Evolutionary conservation across 2,329 filamentous ascomycete species (phyloP).

Genomic region (Alternaria panax): DNA sequence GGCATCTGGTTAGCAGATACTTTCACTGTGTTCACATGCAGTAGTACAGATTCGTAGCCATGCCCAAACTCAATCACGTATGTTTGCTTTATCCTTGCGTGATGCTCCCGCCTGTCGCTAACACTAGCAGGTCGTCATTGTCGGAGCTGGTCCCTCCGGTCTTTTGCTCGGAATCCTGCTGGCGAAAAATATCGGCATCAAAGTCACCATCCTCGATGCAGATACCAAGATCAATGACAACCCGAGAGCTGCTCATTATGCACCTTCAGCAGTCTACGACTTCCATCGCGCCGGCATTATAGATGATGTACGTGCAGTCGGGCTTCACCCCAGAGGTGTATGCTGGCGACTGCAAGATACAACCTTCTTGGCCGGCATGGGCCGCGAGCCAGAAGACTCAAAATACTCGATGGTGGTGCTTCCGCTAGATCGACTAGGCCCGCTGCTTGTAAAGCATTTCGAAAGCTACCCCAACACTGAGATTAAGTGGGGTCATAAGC

Average conservation of each 20-base stretch:
- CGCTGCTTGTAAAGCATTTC: constrained; percentile 39
- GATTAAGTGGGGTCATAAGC: constrained; percentile 43
- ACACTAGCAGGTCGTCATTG: constrained; percentile 38
- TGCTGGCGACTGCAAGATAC: constrained; percentile 55
- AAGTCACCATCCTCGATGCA: constrained; percentile 64
- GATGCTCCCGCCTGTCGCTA: constrained; percentile 1
- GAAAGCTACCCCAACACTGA: constrained; percentile 36
- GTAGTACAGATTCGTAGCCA: constrained; percentile 14
- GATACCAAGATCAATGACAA: constrained; percentile 63
- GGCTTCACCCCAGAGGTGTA: constrained; percentile 53
- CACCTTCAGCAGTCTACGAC: constrained; percentile 64
- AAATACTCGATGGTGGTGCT: constrained; percentile 42
- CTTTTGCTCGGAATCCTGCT: constrained; percentile 57
- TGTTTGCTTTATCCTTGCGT: constrained; percentile 5
- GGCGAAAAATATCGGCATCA: constrained; percentile 58
- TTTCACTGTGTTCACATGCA: constrained; percentile 10
- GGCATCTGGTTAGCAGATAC: constrained; percentile 7
- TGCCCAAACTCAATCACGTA: constrained; percentile 46
- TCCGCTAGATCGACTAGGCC: constrained; percentile 41
- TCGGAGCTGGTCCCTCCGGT: constrained; percentile 45
- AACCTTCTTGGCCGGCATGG: constrained; percentile 42
- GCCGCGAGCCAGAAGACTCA: constrained; percentile 37
- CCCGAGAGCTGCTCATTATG: constrained; percentile 69
- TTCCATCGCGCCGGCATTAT: constrained; percentile 67
- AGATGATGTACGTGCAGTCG: constrained; percentile 56